Evolutionary conservation across 495 filamentous ascomycete genomes (phyloP), one percentile per base, ranked within the genome.

Genomic region (Sphaerosporella brunnea): DNA sequence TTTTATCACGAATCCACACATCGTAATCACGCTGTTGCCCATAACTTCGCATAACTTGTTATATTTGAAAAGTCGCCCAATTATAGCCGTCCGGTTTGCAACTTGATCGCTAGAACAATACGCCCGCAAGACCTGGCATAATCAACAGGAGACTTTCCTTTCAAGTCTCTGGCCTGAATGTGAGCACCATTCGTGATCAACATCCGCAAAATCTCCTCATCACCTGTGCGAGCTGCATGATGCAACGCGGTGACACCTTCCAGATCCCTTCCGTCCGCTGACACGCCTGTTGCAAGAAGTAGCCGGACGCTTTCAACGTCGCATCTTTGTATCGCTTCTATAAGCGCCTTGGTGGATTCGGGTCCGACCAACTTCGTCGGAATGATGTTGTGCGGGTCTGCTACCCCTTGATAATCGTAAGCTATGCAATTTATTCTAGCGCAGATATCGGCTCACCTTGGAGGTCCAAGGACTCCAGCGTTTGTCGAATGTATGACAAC

Each of bases 221-320:
- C 23, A 9, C 39, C 39, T 4, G 39, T 42, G 7, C 39, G 20
- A 7, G 39, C 39, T 3, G 39, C 39, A 42, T 42, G 39, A 42
- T 42, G 39, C 39, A 42, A 24, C 8, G 24, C 39, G 10, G 39
- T 21, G 23, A 42, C 39, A 25, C 39, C 39, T 16, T 42, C 24
- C 23, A 25, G 24, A 25, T 42, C 39, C 39, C 10, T 20, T 16
- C 4, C 39, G 20, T 42, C 24, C 7, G 39, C 16, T 16, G 39
- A 42, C 8, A 42, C 39, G 18, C 39, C 39, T 4, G 8, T 5
- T 10, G 8, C 23, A 24, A 42, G 39, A 4, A 42, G 10, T 20
- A 23, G 8, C 8, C 39, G 10, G 15, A 42, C 39, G 18, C 4
- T 23, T 42, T 20, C 39, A 20, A 11, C 20, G 20, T 42, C 19